These are phyloP conservation scores for Pseudofabraea citricarpa DNA, from an alignment of 2,329 filamentous ascomycete genomes.

Conservation along the genomic window DNA sequence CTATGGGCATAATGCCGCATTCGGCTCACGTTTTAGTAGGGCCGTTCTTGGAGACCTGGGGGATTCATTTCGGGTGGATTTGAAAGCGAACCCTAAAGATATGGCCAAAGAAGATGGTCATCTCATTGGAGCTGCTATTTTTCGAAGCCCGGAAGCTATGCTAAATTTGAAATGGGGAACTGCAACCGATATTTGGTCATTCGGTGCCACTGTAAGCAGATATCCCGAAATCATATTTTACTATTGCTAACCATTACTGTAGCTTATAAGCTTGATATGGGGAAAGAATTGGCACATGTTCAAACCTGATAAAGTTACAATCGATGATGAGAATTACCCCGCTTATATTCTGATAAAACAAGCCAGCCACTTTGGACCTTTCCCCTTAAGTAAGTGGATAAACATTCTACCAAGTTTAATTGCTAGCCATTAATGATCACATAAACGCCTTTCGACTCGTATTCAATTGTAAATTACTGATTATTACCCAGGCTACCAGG, in stretches of 20 bases:
- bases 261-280: conserved; percentile 6
- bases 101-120: conserved; percentile 9
- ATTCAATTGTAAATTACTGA: not conserved
- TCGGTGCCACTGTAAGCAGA: conserved; percentile 14
- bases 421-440: not conserved
- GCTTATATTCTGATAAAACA: conserved; percentile 14
- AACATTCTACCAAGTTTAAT: not conserved
- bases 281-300: conserved; percentile 8
- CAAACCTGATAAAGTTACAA: conserved; percentile 13
- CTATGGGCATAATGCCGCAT: conserved; percentile 10
- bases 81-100: conserved; percentile 7
- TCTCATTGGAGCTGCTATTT: conserved; percentile 13
- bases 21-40: conserved; percentile 3
- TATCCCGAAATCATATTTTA: not conserved
- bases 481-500: not conserved
- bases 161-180: conserved; percentile 16
- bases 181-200: conserved; percentile 20
- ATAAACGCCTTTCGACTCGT: not conserved
- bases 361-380: conserved; percentile 12
- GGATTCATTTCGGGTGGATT: conserved; percentile 11
- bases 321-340: conserved; percentile 12
- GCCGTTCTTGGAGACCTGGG: conserved; percentile 10
- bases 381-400: conserved; percentile 12
- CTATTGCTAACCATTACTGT: conserved; percentile 2
- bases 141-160: conserved; percentile 15